phyloP scores from a whole-genome alignment of 164 flowering plant species.

The Magnolia kwangsiensis region DNA sequence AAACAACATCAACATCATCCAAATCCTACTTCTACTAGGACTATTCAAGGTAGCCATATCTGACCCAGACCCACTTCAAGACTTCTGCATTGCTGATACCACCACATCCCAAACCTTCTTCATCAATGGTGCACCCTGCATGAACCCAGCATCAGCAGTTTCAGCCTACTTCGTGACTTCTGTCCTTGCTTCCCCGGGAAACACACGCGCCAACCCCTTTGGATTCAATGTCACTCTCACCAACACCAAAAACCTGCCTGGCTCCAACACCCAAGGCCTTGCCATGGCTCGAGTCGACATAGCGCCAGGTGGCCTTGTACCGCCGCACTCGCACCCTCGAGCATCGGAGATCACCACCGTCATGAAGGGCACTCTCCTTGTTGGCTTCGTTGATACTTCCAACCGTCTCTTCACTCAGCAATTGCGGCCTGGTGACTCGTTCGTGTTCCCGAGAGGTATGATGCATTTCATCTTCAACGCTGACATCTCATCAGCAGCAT shows the following conservation, averaged over 20 bases:
- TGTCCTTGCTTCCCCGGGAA: conserved; percentile 44
- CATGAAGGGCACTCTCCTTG: conserved; percentile 31
- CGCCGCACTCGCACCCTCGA: conserved; percentile 71
- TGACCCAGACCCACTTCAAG: conserved; percentile 69
- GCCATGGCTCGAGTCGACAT: conserved; percentile 58
- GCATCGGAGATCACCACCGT: conserved; percentile 61
- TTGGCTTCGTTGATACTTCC: conserved; percentile 59
- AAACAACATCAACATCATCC: neutral
- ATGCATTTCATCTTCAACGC: conserved; percentile 52
- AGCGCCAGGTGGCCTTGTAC: conserved; percentile 38
- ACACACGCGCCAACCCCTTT: conserved; percentile 32
- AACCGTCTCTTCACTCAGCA: conserved; percentile 36
- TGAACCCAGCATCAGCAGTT: conserved; percentile 34
- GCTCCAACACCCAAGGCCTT: conserved; percentile 67
- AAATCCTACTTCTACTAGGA: conserved; percentile 5
- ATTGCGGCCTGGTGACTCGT: conserved; percentile 49
- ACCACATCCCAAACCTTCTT: conserved; percentile 12
- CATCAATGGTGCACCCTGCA: conserved; percentile 55
- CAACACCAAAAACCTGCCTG: conserved; percentile 44
- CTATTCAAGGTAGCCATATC: conserved; percentile 20
- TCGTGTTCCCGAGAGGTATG: conserved; percentile 60
- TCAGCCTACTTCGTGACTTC: conserved; percentile 52
- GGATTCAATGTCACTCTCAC: conserved; percentile 56
- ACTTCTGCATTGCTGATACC: conserved; percentile 27
- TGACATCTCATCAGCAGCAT: conserved; percentile 33